Percentiles rank a stretch among this genome's conserved stretches.
These are phyloP conservation scores for Coniochaeta sp. DNA, from an alignment of 2,329 filamentous ascomycete genomes.

Conservation along the genomic window DNA sequence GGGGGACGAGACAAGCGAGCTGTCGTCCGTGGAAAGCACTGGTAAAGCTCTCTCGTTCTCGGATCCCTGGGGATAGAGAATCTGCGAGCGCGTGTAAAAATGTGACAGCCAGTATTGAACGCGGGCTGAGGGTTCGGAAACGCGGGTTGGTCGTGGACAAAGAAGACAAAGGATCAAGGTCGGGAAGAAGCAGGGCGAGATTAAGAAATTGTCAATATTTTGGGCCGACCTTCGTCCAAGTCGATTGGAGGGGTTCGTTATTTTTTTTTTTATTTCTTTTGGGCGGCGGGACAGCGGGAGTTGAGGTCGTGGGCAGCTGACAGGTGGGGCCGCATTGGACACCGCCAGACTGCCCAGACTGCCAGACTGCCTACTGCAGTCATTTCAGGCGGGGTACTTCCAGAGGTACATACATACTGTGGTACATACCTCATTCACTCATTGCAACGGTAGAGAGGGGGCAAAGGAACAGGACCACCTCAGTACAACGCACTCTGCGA, in stretches of 20 bases:
- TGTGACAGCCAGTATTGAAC: background rate
- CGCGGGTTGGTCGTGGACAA: background rate
- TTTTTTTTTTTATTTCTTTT: background rate
- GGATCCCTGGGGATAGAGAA: background rate
- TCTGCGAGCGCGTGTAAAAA: background rate
- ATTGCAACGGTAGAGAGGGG: no score
- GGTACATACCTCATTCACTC: no score
- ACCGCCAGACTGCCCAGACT: background rate
- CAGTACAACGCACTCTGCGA: no score
- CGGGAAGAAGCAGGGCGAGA: background rate
- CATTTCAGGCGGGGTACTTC: no score
- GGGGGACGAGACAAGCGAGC: background rate
- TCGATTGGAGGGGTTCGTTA: background rate
- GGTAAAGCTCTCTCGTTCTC: background rate
- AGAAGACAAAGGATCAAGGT: background rate
- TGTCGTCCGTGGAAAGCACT: background rate
- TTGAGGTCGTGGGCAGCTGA: background rate
- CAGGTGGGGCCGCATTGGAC: background rate
- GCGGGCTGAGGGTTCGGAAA: background rate
- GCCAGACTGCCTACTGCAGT: no score
- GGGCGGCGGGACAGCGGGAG: background rate
- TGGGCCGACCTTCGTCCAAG: background rate
- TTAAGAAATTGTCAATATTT: conserved; percentile 4
- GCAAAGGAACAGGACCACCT: no score
- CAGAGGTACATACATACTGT: no score